Conservation (phyloP, 306 rosid genomes). For the Lotus japonicus region DNA sequence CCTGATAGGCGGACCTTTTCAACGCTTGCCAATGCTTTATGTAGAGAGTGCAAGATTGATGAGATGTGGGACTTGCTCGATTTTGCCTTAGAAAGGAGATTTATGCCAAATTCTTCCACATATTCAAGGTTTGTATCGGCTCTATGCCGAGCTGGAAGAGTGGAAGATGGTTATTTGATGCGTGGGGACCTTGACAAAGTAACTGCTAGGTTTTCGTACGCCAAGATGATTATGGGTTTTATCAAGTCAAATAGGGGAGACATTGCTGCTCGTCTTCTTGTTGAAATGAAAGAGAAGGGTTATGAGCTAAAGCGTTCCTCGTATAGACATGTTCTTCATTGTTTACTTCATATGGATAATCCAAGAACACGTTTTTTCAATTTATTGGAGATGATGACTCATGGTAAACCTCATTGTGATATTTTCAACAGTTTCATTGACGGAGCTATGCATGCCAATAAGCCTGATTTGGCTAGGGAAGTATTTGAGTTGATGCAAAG, state of each 20-base stretch:
- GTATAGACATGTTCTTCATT: constrained; percentile 39
- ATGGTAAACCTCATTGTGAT: not conserved
- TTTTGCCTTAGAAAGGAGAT: constrained; percentile 40
- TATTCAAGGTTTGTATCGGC: constrained; percentile 48
- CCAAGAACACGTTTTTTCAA: constrained; percentile 35
- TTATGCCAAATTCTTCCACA: constrained; percentile 25
- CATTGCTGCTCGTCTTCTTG: constrained; percentile 62
- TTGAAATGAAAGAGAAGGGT: constrained; percentile 72
- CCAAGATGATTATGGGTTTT: constrained; percentile 47
- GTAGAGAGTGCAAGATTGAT: constrained; percentile 49
- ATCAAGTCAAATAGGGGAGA: constrained; percentile 44
- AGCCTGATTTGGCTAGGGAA: constrained; percentile 52
- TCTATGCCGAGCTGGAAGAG: constrained; percentile 48
- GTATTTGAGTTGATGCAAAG: constrained; percentile 52
- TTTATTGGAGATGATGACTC: constrained; percentile 53
- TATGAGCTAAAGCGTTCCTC: constrained; percentile 17
- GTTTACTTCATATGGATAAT: constrained; percentile 48
- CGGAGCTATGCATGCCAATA: constrained; percentile 49
- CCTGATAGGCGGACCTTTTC: constrained; percentile 44
- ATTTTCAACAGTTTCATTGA: constrained; percentile 44
- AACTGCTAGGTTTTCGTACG: constrained; percentile 30
- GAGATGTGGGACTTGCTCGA: constrained; percentile 69
- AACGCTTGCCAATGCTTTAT: constrained; percentile 45
- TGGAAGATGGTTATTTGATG: constrained; percentile 53
- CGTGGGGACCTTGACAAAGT: constrained; percentile 38